Evolutionary conservation across 108 stramenopile species (phyloP), one percentile per base, ranked within the genome.

Genomic region (Phaeodactylum tricornutum): DNA sequence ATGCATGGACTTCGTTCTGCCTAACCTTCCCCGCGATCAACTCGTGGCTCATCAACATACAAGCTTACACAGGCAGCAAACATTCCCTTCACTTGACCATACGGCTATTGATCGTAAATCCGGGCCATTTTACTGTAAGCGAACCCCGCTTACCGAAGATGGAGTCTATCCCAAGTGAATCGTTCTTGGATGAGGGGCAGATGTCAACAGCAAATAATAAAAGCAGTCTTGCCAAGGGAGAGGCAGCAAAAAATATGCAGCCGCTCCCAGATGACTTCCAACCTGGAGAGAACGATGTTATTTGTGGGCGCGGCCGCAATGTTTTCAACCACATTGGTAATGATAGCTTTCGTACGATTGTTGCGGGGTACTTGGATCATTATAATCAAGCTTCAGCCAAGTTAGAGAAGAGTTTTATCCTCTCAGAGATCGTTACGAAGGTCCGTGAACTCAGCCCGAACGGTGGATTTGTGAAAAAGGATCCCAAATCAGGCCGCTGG

Each of bases 381-480:
- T 63, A 63, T 15, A 41, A 24, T 17, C 30, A 31, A 17, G 62
- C 54, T 12, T 34, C 14, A 9, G 43, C 46, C 11, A 63, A 63
- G 41, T 47, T 63, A 27, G 54, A 63, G 23, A 63, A 63, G 54
- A 43, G 41, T n/a, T 7, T 7, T 15, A 32, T 63, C n/a, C 20
- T 65, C 7, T 44, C 49, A 14, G 2, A 15, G 27, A 40, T 65
- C 19, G 57, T 65, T 22, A 43, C 40, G 6, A 15, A 45, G 1
- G 50, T 65, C 2, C 35, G 57, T 31, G 15, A 25, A 2, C 22
- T 34, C 7, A 58, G 42, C 28, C 47, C 56, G 39, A 12, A 25
- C 8, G 64, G 64, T 39, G 56, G 64, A n/a, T 65, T 65, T 52
- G 40, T 65, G 14, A 52, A 44, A 16, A 50, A 51, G 32, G 35